Conservation (phyloP, 495 filamentous ascomycete genomes). For the Penicillium macrosclerotiorum region DNA sequence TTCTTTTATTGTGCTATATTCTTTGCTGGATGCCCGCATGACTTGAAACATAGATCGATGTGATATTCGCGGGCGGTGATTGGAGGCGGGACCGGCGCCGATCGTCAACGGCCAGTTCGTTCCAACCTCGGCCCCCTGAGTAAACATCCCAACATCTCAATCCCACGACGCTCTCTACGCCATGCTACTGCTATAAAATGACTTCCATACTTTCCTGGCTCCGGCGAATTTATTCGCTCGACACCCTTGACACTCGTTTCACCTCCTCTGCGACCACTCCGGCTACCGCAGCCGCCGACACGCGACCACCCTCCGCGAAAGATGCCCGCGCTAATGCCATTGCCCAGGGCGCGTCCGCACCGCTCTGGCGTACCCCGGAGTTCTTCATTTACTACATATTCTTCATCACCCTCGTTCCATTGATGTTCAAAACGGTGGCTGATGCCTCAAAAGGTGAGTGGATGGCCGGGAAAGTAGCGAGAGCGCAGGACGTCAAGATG, state of each 20-base stretch:
- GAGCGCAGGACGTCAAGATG: conserved; percentile 1
- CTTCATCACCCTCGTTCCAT: conserved; percentile 64
- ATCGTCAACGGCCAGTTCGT: too few relatives aligned
- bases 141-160: conserved; percentile 11
- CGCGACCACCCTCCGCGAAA: conserved; percentile 37
- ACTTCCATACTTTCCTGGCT: conserved; percentile 31
- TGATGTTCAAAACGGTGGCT: conserved; percentile 87
- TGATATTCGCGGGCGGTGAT: conserved; percentile 7
- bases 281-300: conserved; percentile 51
- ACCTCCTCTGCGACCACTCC: conserved; percentile 68
- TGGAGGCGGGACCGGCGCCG: not conserved
- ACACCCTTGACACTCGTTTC: conserved; percentile 92
- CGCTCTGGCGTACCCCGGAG: conserved; percentile 83
- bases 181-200: conserved; percentile 40
- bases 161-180: conserved; percentile 11
- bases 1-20: too few relatives aligned
- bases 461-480: not conserved
- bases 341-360: conserved; percentile 46
- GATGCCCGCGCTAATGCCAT: conserved; percentile 46
- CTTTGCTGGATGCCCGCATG: not conserved
- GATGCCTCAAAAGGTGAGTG: conserved; percentile 80
- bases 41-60: conserved; percentile 2
- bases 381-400: conserved; percentile 80
- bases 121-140: conserved; percentile 9
- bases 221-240: conserved; percentile 71